phyloP scores from a whole-genome alignment of 176 grass and related monocot species.

The Bolboschoenus planiculmis region DNA sequence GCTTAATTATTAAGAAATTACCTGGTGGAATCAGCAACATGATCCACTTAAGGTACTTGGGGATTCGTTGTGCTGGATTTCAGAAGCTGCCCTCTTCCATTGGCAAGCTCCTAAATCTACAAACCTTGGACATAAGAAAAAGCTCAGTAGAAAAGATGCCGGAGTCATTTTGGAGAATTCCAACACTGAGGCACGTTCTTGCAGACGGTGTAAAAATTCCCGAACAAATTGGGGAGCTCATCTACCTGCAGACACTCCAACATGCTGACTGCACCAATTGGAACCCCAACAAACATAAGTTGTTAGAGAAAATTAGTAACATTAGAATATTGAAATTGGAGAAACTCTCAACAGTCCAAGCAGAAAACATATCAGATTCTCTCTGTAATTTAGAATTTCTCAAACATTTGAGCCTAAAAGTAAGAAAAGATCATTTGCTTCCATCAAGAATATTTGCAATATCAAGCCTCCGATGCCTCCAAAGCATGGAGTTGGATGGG shows the following conservation, averaged over 20 bases:
- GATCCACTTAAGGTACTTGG: slow-evolving; percentile 55
- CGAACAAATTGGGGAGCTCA: slow-evolving; percentile 25
- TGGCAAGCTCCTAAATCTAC: slow-evolving; percentile 47
- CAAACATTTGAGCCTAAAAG: slow-evolving; percentile 22
- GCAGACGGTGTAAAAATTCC: slow-evolving; percentile 29
- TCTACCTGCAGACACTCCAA: slow-evolving; percentile 36
- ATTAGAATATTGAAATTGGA: slow-evolving; percentile 8
- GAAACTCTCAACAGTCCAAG: slow-evolving; percentile 24
- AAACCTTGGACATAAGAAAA: slow-evolving; percentile 38
- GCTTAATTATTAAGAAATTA: slow-evolving; percentile 38
- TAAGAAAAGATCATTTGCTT: slow-evolving; percentile 28
- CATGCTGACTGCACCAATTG: slow-evolving; percentile 24
- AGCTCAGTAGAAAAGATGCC: slow-evolving; percentile 22
- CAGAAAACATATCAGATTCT: slow-evolving; percentile 5
- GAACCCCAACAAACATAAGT: slow-evolving; percentile 15
- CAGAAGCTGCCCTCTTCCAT: slow-evolving; percentile 36
- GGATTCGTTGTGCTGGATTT: slow-evolving; percentile 19
- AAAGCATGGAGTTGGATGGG: slow-evolving; percentile 33
- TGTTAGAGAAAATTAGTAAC: slow-evolving; percentile 24
- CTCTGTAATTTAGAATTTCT: slow-evolving; percentile 42
- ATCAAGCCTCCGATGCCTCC: slow-evolving; percentile 34
- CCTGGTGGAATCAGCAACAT: slow-evolving; percentile 37
- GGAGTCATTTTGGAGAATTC: slow-evolving; percentile 40
- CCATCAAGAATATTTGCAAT: slow-evolving; percentile 26
- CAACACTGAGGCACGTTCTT: slow-evolving; percentile 39